Evolutionary conservation across 163 green algal genomes (phyloP), one percentile per base, ranked within the genome.

Genomic region (Volvox carteri): DNA sequence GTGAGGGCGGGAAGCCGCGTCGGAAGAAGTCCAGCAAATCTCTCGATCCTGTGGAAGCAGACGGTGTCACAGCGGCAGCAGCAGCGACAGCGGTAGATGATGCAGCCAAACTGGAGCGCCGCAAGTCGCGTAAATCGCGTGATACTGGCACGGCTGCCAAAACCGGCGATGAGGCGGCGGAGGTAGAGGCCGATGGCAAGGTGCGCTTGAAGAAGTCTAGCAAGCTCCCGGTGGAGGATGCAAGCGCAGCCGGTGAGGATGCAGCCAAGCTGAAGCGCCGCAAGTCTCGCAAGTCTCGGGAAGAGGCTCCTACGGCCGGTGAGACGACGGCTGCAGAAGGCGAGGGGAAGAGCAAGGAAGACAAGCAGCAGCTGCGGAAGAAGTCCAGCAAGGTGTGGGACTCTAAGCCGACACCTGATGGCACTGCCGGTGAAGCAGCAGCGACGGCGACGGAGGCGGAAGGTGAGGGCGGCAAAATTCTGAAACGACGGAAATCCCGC

Each of bases 251-350:
- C 39, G 25, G 2, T 23, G 73, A 33, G 7, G 41, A 54, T 19
- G 41, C 8, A 11, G 37, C 39, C 39, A 78, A 78, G 39, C 70
- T 56, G 21, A 25, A 81, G 46, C 14, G 25, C 25, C 44, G 28
- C 5, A 81, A 81, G 44, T 65, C 73, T 42, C 73, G 25, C 73
- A 81, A 81, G 73, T 62, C 37, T 19, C 70, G 39, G 19, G 70
- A 78, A 39, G 60, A 39, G 60, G 60, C 60, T 7, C 25, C 11
- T 19, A 44, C 73, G 19, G 73, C 23, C 25, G 44, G 12, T 25
- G 41, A 23, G 5, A 41, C 39, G 44, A 52, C 73, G 44, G 73
- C 46, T 3, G 39, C 39, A 30, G 70, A 23, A 25, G 67, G 33
- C 35, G 33, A 50, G 33, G 67, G 35, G 12, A 35, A 46, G 9